phyloP scores from a whole-genome alignment of 441 rosid species.

The Omphalea diandra region DNA sequence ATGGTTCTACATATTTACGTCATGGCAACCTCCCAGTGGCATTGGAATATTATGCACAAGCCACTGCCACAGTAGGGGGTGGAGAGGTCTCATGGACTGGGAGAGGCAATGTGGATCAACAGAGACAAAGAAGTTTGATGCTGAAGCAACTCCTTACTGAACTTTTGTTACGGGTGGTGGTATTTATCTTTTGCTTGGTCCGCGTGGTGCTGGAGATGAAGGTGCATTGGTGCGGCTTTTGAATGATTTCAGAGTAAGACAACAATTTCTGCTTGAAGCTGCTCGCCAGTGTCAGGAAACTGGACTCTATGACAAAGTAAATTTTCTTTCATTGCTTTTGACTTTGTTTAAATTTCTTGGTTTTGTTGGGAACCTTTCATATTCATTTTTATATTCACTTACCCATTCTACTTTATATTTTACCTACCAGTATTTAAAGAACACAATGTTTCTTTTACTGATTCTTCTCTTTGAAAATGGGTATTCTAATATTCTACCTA shows the following conservation, averaged over 20 bases:
- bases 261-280: conserved; percentile 85
- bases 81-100: conserved; percentile 87
- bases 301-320: conserved; percentile 87
- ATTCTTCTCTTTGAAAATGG: neutral
- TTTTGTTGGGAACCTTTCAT: neutral
- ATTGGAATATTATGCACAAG: conserved; percentile 93
- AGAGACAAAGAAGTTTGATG: conserved; percentile 83
- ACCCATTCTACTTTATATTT: neutral
- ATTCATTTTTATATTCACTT: neutral
- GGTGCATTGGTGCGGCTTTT: conserved; percentile 80
- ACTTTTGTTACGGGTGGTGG: conserved; percentile 83
- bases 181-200: conserved; percentile 70
- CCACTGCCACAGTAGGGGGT: conserved; percentile 93
- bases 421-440: neutral
- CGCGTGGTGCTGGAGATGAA: conserved; percentile 88
- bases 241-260: conserved; percentile 56
- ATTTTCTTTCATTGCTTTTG: conserved; percentile 16
- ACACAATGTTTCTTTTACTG: neutral
- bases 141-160: conserved; percentile 90
- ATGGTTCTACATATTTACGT: conserved; percentile 75
- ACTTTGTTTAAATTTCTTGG: conserved; percentile 1
- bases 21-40: conserved; percentile 72
- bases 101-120: conserved; percentile 77
- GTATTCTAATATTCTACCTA: neutral
- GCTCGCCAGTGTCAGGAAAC: conserved; percentile 82